Conservation (phyloP, 139 green algal species). For the Picochlorum sp. region DNA sequence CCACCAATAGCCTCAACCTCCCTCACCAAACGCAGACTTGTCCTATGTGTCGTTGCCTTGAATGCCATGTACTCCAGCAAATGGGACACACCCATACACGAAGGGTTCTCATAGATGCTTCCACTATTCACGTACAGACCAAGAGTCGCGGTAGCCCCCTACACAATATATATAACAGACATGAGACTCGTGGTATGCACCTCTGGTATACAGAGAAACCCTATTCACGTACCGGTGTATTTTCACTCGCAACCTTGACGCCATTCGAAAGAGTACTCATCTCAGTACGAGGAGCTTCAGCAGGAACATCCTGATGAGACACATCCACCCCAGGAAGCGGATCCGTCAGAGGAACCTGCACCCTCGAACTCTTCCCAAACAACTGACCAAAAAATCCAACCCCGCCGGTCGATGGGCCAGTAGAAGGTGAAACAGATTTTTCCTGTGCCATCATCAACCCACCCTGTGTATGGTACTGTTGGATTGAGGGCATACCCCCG, state of each 20-base stretch:
- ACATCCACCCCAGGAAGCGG: slow-evolving; percentile 52
- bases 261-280: slow-evolving; percentile 80
- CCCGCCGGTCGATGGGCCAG: background rate
- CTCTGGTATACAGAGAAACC: background rate
- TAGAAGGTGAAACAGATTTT: too few species aligned
- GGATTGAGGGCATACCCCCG: too few species aligned
- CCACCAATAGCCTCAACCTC: slow-evolving; percentile 84
- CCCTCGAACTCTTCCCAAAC: slow-evolving; percentile 24
- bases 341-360: slow-evolving; percentile 58
- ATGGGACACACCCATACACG: slow-evolving; percentile 61
- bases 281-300: slow-evolving; percentile 52
- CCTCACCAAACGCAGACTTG: slow-evolving; percentile 59
- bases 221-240: slow-evolving; percentile 56
- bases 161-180: slow-evolving; percentile 7
- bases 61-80: slow-evolving; percentile 92
- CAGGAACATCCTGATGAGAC: slow-evolving; percentile 13
- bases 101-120: slow-evolving; percentile 60
- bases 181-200: background rate
- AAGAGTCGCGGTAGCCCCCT: slow-evolving; percentile 80
- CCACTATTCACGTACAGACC: slow-evolving; percentile 85
- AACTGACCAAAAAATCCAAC: slow-evolving; percentile 26
- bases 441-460: too few species aligned
- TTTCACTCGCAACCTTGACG: slow-evolving; percentile 75
- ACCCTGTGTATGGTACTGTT: too few species aligned
- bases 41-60: slow-evolving; percentile 74